Evolutionary conservation across 208 protist genomes (phyloP), one percentile per base, ranked within the genome.

Genomic region (Leishmania tarentolae): DNA sequence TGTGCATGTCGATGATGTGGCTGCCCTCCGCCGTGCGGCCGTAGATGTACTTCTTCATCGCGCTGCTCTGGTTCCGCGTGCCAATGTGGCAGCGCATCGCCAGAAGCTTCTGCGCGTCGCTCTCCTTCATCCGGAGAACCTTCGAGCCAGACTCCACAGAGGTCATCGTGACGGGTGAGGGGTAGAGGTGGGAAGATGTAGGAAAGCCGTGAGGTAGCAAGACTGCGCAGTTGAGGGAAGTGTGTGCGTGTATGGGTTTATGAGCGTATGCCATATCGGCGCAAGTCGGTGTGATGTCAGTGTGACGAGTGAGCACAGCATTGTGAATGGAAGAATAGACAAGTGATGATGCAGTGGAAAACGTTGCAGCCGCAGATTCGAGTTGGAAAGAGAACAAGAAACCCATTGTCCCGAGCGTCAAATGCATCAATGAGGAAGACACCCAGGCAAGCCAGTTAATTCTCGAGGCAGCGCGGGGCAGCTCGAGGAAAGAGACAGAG

Each of bases 1-100:
- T 99, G 92, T 96, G 96, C 61, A 99, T 75, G 93, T 99, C 99
- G 87, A 99, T 95, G 79, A 99, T 91, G 97, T 99, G 92, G 77
- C 97, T 91, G 86, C 98, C 98, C 82, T 94, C 88, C 70, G 91
- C 89, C 35, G 87, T 96, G 86, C 88, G 87, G 88, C 94, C 93
- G 91, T 94, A 98, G 83, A 99, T 93, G 96, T 99, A 99, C 82
- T 94, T 90, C 83, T 95, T 91, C 99, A 99, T 99, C 79, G 88
- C 84, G 52, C 84, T 91, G 84, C 97, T 94, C 76, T 95, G 66
- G 89, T 99, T 99, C 88, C 96, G 95, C 53, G 96, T 97, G 86
- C 99, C 99, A 50, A 99, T 82, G 94, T 99, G 99, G 80, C 96
- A 98, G 80, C 99, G 88, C 91, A 96, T 97, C 46, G 98, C 98